A percentile compares a stretch with the other conserved stretches of the same genome.
These are phyloP conservation scores for Pyrus betulifolia DNA, from an alignment of 306 rosid genomes.

Conservation along the genomic window DNA sequence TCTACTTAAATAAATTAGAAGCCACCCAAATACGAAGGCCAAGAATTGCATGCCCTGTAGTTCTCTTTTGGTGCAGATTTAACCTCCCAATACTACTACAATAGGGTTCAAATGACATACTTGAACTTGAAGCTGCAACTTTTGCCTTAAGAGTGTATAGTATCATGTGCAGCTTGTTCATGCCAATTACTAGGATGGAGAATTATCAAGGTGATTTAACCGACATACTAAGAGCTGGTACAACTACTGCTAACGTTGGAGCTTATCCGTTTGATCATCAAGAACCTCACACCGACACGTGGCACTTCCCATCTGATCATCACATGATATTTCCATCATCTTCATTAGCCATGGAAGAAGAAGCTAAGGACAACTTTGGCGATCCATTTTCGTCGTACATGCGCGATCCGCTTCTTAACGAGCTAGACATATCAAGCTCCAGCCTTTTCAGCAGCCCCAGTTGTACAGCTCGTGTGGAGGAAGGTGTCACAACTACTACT, in stretches of 20 bases:
- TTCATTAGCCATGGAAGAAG: slow-evolving; percentile 16
- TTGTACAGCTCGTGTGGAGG: slow-evolving; percentile 2
- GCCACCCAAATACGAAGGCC: background rate
- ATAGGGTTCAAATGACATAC: background rate
- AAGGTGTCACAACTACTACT: background rate
- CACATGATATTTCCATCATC: slow-evolving; percentile 14
- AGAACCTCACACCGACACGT: background rate
- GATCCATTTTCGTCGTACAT: slow-evolving; percentile 63
- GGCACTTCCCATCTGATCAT: slow-evolving; percentile 14
- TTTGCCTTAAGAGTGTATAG: background rate
- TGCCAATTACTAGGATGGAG: slow-evolving; percentile 41
- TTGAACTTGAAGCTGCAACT: background rate
- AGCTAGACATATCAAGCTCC: slow-evolving; percentile 13
- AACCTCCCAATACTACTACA: background rate
- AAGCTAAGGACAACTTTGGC: slow-evolving; percentile 38
- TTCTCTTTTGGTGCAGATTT: background rate
- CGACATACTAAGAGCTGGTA: slow-evolving; percentile 56
- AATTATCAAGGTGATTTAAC: slow-evolving; percentile 81
- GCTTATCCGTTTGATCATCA: background rate
- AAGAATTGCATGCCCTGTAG: background rate
- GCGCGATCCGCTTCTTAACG: slow-evolving; percentile 66
- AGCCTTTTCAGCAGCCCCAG: slow-evolving; percentile 23
- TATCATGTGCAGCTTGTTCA: slow-evolving; percentile 43
- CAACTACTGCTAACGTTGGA: slow-evolving; percentile 1
- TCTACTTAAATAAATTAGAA: background rate